A percentile compares a stretch with the other conserved stretches of the same genome.
Evolutionary conservation across 2,329 filamentous ascomycete species (phyloP).

Genomic region (Talaromyces verruculosus): DNA sequence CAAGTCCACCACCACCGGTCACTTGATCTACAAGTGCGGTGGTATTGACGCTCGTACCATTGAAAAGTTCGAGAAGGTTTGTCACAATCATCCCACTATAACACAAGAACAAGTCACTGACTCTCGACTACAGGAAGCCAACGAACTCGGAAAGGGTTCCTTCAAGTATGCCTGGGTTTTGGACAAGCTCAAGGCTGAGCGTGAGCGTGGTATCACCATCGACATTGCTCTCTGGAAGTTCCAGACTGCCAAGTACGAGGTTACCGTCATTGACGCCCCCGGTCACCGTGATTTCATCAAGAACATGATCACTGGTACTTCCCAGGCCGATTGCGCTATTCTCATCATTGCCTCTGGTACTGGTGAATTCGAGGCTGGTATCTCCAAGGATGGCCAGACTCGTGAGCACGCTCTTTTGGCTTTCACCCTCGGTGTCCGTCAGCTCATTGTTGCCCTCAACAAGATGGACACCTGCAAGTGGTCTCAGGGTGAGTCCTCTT

Average conservation of each 20-base stretch:
- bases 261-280: conserved; percentile 98
- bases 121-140: conserved; percentile 73
- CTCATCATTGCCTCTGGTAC: conserved; percentile 99
- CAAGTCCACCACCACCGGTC: conserved; percentile 93
- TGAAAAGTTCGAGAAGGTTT: conserved; percentile 99
- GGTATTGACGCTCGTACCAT: conserved; percentile 99
- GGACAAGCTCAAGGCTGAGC: conserved; percentile 99
- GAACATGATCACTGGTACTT: conserved; percentile 99
- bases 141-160: conserved; percentile 98
- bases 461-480: conserved; percentile 99
- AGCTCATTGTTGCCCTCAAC: conserved; percentile 99
- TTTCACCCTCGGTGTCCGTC: conserved; percentile 99
- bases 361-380: conserved; percentile 99
- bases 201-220: conserved; percentile 99
- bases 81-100: conserved; percentile 29
- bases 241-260: conserved; percentile 96
- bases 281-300: conserved; percentile 99
- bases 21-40: conserved; percentile 99
- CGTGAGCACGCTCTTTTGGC: conserved; percentile 99
- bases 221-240: conserved; percentile 99
- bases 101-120: conserved; percentile 2
- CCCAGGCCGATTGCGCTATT: conserved; percentile 98
- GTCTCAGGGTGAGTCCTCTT: conserved; percentile 62
- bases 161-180: conserved; percentile 99
- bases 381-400: conserved; percentile 99